Conservation (phyloP, 306 rosid species). For the Cercis canadensis region DNA sequence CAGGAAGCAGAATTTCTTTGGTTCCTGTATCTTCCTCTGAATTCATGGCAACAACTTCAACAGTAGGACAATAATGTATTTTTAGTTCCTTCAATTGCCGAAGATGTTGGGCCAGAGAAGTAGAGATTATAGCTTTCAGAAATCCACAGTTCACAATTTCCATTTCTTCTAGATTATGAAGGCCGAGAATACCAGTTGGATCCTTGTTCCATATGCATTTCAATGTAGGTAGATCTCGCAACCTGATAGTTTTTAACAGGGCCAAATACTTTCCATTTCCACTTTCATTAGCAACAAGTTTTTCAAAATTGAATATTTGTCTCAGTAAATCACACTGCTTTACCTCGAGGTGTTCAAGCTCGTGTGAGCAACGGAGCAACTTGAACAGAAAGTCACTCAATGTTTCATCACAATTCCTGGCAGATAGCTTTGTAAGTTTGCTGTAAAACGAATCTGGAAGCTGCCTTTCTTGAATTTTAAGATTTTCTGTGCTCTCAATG, state of each 20-base stretch:
- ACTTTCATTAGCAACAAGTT: neutral
- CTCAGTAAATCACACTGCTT: neutral
- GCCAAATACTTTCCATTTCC: neutral
- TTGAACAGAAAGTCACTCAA: neutral
- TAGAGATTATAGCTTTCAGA: neutral
- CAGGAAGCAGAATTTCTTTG: neutral
- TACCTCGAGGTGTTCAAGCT: neutral
- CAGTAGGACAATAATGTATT: neutral
- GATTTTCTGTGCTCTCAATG: too few species aligned
- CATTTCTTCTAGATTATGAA: neutral
- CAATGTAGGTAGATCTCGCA: neutral
- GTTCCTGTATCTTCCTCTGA: neutral
- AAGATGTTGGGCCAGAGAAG: neutral
- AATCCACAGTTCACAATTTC: neutral
- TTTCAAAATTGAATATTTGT: neutral
- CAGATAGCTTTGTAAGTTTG: too few species aligned
- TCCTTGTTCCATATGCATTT: neutral
- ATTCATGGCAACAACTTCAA: neutral
- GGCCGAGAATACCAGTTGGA: too few species aligned
- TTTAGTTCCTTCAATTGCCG: neutral
- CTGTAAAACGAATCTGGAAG: too few species aligned
- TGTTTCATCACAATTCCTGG: neutral
- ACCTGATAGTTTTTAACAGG: neutral
- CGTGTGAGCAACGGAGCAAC: neutral
- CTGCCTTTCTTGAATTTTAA: too few species aligned